A percentile compares a stretch with the other conserved stretches of the same genome.
Conservation (phyloP, 257 asterid species). For the Knoxia roxburghii region DNA sequence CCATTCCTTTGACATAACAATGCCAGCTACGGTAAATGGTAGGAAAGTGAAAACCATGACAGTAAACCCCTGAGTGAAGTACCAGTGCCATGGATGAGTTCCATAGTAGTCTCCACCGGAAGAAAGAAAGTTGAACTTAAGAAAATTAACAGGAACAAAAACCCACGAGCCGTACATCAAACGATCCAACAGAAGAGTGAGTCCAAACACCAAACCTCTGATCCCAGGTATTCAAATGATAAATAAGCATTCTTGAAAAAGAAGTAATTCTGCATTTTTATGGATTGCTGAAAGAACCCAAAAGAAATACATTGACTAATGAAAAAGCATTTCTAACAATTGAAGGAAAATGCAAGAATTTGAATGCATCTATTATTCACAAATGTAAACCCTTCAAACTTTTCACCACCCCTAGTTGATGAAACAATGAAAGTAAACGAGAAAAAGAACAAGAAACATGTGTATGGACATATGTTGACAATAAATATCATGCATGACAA, state of each 20-base stretch:
- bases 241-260: slow-evolving; percentile 10
- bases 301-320: background rate
- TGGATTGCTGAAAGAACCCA: background rate
- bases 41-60: slow-evolving; percentile 79
- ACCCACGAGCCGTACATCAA: slow-evolving; percentile 88
- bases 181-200: slow-evolving; percentile 68
- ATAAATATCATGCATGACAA: background rate
- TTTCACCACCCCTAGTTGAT: background rate
- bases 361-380: background rate
- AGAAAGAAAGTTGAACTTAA: slow-evolving; percentile 82
- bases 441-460: background rate
- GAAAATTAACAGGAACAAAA: slow-evolving; percentile 81
- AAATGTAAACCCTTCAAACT: background rate
- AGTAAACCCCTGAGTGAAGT: slow-evolving; percentile 90
- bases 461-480: background rate
- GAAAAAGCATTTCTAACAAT: background rate
- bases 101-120: slow-evolving; percentile 99
- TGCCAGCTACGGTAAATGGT: slow-evolving; percentile 72
- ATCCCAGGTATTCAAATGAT: slow-evolving; percentile 28
- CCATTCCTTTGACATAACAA: slow-evolving; percentile 57
- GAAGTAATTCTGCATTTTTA: background rate
- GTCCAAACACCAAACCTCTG: slow-evolving; percentile 69
- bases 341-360: too few species aligned
- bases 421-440: background rate
- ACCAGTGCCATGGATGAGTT: slow-evolving; percentile 99